phyloP scores from a whole-genome alignment of 192 early-diverging fungal genomes.

The Gigaspora rosea region DNA sequence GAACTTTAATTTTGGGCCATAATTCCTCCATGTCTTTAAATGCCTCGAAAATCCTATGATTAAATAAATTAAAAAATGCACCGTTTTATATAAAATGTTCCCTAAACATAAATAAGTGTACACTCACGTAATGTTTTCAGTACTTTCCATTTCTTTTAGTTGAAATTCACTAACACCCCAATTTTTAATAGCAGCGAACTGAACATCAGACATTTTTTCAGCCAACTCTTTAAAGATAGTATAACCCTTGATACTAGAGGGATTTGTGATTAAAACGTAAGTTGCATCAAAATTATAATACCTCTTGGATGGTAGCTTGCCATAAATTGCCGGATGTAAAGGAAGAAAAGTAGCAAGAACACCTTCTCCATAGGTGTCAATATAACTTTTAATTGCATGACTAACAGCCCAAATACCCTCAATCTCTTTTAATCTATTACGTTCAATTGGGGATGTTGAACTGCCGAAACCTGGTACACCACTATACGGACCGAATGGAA shows the following conservation, averaged over 20 bases:
- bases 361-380: not conserved
- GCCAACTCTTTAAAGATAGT: not conserved
- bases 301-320: not conserved
- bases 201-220: not conserved
- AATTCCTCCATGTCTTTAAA: not conserved
- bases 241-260: not conserved
- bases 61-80: not conserved
- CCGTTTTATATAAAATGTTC: not conserved
- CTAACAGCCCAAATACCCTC: not conserved
- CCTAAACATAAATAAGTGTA: no score
- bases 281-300: not conserved
- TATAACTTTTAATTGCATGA: not conserved
- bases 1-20: not conserved
- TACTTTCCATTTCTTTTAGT: not conserved
- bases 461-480: not conserved
- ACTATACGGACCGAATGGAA: not conserved
- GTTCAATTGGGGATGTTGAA: not conserved
- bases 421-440: not conserved
- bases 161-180: not conserved
- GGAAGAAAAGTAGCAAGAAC: not conserved
- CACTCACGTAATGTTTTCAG: not conserved
- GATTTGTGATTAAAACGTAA: not conserved
- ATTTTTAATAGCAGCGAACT: not conserved
- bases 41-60: not conserved
- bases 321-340: not conserved